Base-by-base conservation (phyloP, 345 rosid species). In the Aquilaria sinensis region DNA sequence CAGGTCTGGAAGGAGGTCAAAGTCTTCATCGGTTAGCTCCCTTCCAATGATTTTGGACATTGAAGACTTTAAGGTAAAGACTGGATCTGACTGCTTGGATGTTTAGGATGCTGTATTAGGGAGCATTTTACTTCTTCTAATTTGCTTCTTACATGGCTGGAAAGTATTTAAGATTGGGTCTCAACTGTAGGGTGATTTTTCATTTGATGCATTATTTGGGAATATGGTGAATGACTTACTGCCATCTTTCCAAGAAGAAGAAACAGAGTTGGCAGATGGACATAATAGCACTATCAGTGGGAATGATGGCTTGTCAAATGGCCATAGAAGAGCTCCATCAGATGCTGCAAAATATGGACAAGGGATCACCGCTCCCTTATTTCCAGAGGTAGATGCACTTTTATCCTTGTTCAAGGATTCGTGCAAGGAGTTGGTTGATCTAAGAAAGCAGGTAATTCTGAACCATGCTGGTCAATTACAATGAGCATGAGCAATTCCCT, bases 311-410 rank as follows among this genome's bases (percentile, higher is more conserved):
- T 60, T 88, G 71, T 31, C 89, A 31, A 90, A 89, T 82, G 96
- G 93, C 62, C 85, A 86, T 57, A 58, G 43, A 52, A 83, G 89
- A 64, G 81, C 73, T 10, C 69, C 90, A 9, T 71, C 88, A 23
- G 97, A 86, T 71, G 79, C 82, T 2, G 54, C 77, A 56, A 89
- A 74, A 69, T 64, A 73, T 61, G 52, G 80, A 1, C 96, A 76
- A 71, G 86, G 77, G 58, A 33, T 68, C 4, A 37, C 92, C 69
- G 72, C 87, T 69, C 97, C 96, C 65, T 78, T 81, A 69, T 95
- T 95, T 70, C 99, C 97, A 12, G 96, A 91, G 84, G 97, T 95
- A 34, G 96, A 95, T 77, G 70, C 86, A 71, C 92, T 95, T 33
- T 73, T 87, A 75, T 78, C 85, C 55, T 81, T 95, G 60, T 95